Evolutionary conservation across 1,284 basidiomycete genomes (phyloP).

Genomic region (Salmacisia buchloeana): DNA sequence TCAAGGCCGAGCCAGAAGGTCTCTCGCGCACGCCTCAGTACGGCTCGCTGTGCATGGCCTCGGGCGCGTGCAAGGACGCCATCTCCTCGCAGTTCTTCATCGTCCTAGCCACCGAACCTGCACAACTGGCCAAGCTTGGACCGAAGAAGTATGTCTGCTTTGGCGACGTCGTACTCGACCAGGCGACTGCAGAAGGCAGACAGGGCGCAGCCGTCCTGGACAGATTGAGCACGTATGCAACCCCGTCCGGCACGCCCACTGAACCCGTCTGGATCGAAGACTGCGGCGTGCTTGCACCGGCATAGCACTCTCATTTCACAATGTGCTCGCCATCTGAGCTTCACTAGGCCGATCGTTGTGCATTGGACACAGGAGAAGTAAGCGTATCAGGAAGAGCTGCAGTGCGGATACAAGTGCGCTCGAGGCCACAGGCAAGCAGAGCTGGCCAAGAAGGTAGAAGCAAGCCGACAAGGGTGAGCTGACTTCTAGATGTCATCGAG

Average conservation of each 20-base stretch:
- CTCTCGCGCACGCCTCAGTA: slow-evolving; percentile 7
- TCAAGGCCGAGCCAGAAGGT: slow-evolving; percentile 11
- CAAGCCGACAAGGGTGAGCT: too few relatives aligned
- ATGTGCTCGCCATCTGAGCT: too few relatives aligned
- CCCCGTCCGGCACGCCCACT: background rate
- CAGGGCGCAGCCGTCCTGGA: background rate
- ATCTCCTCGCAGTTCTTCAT: slow-evolving; percentile 13
- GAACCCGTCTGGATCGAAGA: background rate
- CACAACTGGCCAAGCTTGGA: slow-evolving; percentile 4
- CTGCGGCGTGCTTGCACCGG: background rate
- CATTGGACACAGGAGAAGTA: too few relatives aligned
- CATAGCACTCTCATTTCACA: background rate
- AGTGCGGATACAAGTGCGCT: too few relatives aligned
- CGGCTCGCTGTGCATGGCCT: slow-evolving; percentile 12
- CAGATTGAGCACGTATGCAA: background rate
- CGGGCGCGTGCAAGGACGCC: slow-evolving; percentile 1
- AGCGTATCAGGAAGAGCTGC: too few relatives aligned
- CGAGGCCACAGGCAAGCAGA: too few relatives aligned
- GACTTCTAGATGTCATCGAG: background rate
- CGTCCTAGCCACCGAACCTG: slow-evolving; percentile 2
- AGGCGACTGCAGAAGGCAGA: background rate
- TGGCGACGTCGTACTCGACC: background rate
- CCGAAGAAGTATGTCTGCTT: slow-evolving; percentile 9
- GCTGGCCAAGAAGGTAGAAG: too few relatives aligned
- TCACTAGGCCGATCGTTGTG: too few relatives aligned